Base-by-base conservation (phyloP, 1,139 yeast genomes). In the Candida anutae region DNA sequence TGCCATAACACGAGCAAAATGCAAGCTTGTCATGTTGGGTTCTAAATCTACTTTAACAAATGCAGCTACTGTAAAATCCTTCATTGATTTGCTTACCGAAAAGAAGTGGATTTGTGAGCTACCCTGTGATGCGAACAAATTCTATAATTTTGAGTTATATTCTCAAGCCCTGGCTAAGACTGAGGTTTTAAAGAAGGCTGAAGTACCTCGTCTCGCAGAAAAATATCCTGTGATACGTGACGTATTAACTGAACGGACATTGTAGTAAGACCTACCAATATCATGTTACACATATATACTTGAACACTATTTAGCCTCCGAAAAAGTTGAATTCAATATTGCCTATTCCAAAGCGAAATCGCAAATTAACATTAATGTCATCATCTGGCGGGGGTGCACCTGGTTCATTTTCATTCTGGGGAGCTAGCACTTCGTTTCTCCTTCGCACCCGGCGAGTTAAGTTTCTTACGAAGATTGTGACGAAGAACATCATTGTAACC, bases 1-100 rank as follows among this genome's bases (percentile, higher is more conserved):
- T 22, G 94, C 97, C 0, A 77, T 93, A 44, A 90, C 98, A 0
- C 65, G 99, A 36, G 93, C 98, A 1, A 79, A 75, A 48, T 69
- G 81, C 11, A 93, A 93, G 52, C 67, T 93, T 27, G 69, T 93
- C 15, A 71, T 90, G 12, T 56, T 90, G 24, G 98, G 98, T 0
- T 83, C 95, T 2, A 65, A 65, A 30, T 57, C 61, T 6, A 82
- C 95, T 0, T 55, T 90, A 34, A 58, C 65, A 10, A 54, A 64
- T 12, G 69, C 74, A 12, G 65, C 62, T 1, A 73, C 78, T 6
- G 64, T 87, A 30, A 63, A 66, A 28, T 70, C 72, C 8, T 82
- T 88, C 42, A 62, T 87, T 46, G 61, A 68, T 5, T 56, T 85
- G 27, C 55, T 87, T 19, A 68, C 72, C 24, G 49, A 58, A 4